Conservation (phyloP, 495 filamentous ascomycete genomes). For the Xylaria telfairii region DNA sequence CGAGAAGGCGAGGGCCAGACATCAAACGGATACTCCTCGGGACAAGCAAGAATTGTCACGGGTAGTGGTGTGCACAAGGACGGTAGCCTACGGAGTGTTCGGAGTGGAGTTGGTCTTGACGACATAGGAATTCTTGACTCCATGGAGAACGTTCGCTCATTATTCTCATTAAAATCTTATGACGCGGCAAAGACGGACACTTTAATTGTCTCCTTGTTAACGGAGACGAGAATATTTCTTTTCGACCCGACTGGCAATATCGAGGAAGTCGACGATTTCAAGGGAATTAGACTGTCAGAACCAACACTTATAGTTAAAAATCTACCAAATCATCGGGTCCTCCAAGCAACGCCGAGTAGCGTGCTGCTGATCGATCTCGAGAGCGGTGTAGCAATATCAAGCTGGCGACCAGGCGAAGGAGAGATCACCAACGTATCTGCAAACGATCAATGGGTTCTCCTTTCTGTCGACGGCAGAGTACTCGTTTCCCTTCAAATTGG, state of each 20-base stretch:
- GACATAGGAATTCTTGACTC: constrained; percentile 79
- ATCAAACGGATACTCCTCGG: constrained; percentile 87
- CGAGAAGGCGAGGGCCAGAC: constrained; percentile 73
- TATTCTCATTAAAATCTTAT: constrained; percentile 63
- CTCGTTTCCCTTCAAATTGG: constrained; percentile 70
- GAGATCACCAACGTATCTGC: constrained; percentile 81
- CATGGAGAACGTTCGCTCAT: constrained; percentile 72
- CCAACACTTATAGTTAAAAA: constrained; percentile 76
- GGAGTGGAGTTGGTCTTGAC: constrained; percentile 92
- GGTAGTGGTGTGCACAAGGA: constrained; percentile 88
- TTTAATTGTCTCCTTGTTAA: constrained; percentile 79
- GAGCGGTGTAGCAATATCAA: constrained; percentile 67
- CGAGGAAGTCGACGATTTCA: constrained; percentile 79
- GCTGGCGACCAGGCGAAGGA: constrained; percentile 67
- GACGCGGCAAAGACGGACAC: constrained; percentile 62
- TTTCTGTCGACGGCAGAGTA: constrained; percentile 73
- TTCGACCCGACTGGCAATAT: constrained; percentile 80
- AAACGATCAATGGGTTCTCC: constrained; percentile 68
- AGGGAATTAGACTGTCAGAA: constrained; percentile 70
- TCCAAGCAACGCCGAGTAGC: constrained; percentile 77
- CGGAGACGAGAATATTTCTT: constrained; percentile 81
- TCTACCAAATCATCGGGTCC: constrained; percentile 63
- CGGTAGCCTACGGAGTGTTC: constrained; percentile 84
- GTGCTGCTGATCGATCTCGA: constrained; percentile 71
- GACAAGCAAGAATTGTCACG: constrained; percentile 91